Conservation (phyloP, 1,139 yeast genomes). For the Wickerhamomyces sp. region DNA sequence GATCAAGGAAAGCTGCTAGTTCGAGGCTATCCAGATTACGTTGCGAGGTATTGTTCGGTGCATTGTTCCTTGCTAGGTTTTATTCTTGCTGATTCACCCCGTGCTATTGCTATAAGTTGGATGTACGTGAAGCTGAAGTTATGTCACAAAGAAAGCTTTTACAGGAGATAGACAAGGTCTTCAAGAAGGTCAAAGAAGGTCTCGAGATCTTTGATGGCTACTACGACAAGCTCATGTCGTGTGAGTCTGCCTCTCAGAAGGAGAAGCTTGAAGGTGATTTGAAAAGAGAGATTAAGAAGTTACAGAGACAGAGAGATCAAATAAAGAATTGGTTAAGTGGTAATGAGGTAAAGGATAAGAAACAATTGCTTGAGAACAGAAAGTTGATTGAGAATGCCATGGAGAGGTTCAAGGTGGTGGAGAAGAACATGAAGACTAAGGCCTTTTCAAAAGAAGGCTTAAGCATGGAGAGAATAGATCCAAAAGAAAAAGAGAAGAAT, state of each 20-base stretch:
- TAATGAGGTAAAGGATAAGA: conserved; percentile 88
- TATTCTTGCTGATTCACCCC: no score
- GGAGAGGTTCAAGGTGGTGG: conserved; percentile 96
- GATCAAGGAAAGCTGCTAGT: no score
- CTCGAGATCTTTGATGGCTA: conserved; percentile 79
- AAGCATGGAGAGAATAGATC: conserved; percentile 67
- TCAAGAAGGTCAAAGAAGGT: conserved; percentile 95
- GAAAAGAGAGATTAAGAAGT: conserved; percentile 92
- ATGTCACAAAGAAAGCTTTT: conserved; percentile 69
- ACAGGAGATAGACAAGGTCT: conserved; percentile 92
- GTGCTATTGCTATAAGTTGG: no score
- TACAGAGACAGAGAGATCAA: conserved; percentile 93
- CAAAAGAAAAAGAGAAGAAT: conserved; percentile 72
- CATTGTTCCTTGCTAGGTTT: no score
- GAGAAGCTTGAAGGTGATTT: conserved; percentile 91
- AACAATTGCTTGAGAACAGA: conserved; percentile 72
- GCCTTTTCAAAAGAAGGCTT: conserved; percentile 95
- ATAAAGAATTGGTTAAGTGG: conserved; percentile 94
- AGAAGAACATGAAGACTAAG: conserved; percentile 90
- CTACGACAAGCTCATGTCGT: conserved; percentile 76
- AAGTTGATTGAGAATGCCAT: conserved; percentile 84
- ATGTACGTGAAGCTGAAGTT: no score
- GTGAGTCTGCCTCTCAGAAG: conserved; percentile 85
- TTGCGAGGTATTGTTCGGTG: no score
- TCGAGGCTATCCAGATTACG: no score